phyloP scores from a whole-genome alignment of 306 rosid species.

The Lotus japonicus region DNA sequence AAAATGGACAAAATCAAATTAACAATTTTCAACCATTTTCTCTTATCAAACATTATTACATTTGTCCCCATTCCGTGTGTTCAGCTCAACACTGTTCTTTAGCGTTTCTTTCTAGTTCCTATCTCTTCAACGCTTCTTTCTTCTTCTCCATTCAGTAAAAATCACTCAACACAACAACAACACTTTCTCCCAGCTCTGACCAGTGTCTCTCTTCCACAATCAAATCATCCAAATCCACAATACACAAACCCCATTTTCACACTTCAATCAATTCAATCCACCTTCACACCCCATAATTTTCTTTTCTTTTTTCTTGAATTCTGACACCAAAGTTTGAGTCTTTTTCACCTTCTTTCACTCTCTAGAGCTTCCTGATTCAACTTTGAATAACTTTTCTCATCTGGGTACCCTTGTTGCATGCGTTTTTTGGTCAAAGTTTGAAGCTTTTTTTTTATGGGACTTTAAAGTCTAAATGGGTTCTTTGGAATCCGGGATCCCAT shows the following conservation, averaged over 20 bases:
- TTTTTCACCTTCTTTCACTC: slow-evolving; percentile 13
- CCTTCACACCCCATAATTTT: slow-evolving; percentile 33
- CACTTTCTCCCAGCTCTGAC: too few relatives aligned
- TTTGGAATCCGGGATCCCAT: slow-evolving; percentile 54
- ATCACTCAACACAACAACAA: slow-evolving; percentile 15
- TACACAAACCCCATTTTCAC: slow-evolving; percentile 10
- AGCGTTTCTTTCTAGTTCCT: too few relatives aligned
- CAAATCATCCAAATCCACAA: slow-evolving; percentile 27
- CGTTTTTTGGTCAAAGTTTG: slow-evolving; percentile 10
- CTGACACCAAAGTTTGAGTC: slow-evolving; percentile 6
- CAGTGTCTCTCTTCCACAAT: not conserved
- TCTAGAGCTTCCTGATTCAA: not conserved
- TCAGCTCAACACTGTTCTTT: too few relatives aligned
- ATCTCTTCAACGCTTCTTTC: slow-evolving; percentile 9
- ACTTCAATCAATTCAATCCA: not conserved
- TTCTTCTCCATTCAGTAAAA: not conserved
- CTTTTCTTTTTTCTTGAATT: slow-evolving; percentile 14
- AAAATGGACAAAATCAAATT: too few relatives aligned
- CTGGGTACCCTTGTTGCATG: slow-evolving; percentile 28
- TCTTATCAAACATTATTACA: not conserved
- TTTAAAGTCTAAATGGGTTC: slow-evolving; percentile 89
- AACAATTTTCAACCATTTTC: too few relatives aligned
- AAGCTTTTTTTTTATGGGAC: slow-evolving; percentile 52
- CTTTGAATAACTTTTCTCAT: slow-evolving; percentile 1
- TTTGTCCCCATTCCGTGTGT: slow-evolving; percentile 20